Percentiles rank a stretch among this genome's conserved stretches.
Conservation (phyloP, 1,139 yeast genomes). For the Scheffersomyces segobiensis region DNA sequence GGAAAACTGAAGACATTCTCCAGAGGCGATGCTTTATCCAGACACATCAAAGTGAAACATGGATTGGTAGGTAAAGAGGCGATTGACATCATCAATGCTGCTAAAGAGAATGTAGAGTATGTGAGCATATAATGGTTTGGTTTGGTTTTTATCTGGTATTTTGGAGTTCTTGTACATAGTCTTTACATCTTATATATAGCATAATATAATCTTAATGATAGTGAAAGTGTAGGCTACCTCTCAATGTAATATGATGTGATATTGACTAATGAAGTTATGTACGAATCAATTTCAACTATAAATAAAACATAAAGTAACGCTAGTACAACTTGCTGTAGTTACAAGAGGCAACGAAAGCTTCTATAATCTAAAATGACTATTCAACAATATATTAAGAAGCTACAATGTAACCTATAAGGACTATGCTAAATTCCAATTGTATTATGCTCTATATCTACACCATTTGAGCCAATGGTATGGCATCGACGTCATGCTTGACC, state of each 20-base stretch:
- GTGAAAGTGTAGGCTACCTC: neutral
- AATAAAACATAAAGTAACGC: no score
- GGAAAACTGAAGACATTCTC: constrained; percentile 57
- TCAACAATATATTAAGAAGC: neutral
- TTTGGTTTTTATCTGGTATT: neutral
- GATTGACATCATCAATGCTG: constrained; percentile 65
- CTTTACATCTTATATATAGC: neutral
- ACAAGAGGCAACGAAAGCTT: no score
- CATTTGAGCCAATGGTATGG: neutral
- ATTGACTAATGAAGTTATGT: neutral
- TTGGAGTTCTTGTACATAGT: neutral
- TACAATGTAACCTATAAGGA: neutral
- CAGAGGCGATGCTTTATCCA: constrained; percentile 50
- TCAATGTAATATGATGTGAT: neutral
- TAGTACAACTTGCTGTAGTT: neutral
- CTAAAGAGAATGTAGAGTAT: constrained; percentile 75
- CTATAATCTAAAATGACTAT: no score
- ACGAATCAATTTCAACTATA: no score
- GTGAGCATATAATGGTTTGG: constrained; percentile 25
- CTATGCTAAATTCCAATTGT: neutral
- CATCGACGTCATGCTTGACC: neutral
- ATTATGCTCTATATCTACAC: neutral
- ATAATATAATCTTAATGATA: neutral
- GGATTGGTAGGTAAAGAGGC: constrained; percentile 50
- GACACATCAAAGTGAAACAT: constrained; percentile 52